These are phyloP conservation scores for Aspergillus conjunctus DNA, from an alignment of 495 filamentous ascomycete species.

Conservation along the genomic window DNA sequence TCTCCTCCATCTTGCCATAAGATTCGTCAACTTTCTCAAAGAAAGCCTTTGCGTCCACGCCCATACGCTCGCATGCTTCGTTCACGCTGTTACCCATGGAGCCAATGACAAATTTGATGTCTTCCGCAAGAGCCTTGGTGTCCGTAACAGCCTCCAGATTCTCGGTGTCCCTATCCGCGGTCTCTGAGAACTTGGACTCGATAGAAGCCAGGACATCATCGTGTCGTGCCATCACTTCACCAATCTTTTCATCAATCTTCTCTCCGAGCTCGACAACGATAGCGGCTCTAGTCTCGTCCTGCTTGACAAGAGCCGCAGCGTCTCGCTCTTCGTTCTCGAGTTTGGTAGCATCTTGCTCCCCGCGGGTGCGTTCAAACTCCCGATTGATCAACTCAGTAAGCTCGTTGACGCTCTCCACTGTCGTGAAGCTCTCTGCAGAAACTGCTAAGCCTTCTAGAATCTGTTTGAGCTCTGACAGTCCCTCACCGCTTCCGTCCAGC, in stretches of 20 bases:
- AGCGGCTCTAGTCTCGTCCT: conserved; percentile 61
- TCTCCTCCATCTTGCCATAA: conserved; percentile 74
- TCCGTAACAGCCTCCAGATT: conserved; percentile 68
- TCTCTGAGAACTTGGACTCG: conserved; percentile 67
- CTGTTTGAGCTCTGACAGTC: conserved; percentile 57
- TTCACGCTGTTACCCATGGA: conserved; percentile 79
- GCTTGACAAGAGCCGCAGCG: conserved; percentile 66
- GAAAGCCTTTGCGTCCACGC: conserved; percentile 80
- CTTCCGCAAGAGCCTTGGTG: conserved; percentile 79
- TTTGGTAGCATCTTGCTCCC: conserved; percentile 67
- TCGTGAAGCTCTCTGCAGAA: conserved; percentile 59
- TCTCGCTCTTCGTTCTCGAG: conserved; percentile 78
- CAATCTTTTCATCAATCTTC: conserved; percentile 80
- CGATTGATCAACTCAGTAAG: conserved; percentile 75
- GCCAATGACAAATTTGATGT: conserved; percentile 80
- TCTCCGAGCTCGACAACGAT: conserved; percentile 57
- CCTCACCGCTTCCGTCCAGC: conserved; percentile 58
- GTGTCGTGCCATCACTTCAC: conserved; percentile 75
- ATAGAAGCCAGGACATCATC: conserved; percentile 73
- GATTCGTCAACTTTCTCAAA: conserved; percentile 77
- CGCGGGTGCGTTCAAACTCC: conserved; percentile 78
- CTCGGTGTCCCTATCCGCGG: conserved; percentile 64
- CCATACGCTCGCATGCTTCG: conserved; percentile 81
- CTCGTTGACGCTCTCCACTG: conserved; percentile 70
- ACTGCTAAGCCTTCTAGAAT: conserved; percentile 64